These are phyloP conservation scores for Athelia psychrophila DNA, from an alignment of 1,284 basidiomycete genomes.

Conservation along the genomic window DNA sequence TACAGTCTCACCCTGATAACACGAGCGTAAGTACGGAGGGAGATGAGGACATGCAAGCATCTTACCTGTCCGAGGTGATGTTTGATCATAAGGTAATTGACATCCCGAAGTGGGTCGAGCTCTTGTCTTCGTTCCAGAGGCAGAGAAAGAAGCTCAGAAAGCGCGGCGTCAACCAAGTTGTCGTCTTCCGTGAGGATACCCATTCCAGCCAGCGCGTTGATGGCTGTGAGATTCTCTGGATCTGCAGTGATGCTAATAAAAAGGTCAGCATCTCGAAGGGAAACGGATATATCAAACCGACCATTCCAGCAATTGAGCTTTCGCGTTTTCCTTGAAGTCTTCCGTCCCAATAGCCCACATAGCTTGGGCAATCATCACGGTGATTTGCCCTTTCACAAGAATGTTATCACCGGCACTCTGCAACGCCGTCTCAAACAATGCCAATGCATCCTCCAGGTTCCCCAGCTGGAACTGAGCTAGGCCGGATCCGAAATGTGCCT, in stretches of 20 bases:
- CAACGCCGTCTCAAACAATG: slow-evolving; percentile 65
- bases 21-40: not conserved
- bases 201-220: slow-evolving; percentile 84
- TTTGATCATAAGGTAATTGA: slow-evolving; percentile 65
- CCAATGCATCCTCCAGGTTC: slow-evolving; percentile 62
- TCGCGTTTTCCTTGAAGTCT: slow-evolving; percentile 76
- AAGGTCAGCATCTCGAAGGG: slow-evolving; percentile 4
- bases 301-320: slow-evolving; percentile 84
- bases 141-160: slow-evolving; percentile 76
- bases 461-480: slow-evolving; percentile 68
- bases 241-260: slow-evolving; percentile 57
- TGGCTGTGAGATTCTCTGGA: slow-evolving; percentile 73
- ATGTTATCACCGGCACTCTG: slow-evolving; percentile 48
- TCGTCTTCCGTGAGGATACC: slow-evolving; percentile 80
- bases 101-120: slow-evolving; percentile 65
- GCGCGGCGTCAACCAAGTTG: slow-evolving; percentile 81
- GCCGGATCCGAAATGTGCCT: slow-evolving; percentile 71
- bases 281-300: slow-evolving; percentile 31
- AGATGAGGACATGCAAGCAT: not conserved
- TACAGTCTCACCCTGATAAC: slow-evolving; percentile 41
- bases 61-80: slow-evolving; percentile 66
- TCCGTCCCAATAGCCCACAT: slow-evolving; percentile 80
- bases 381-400: slow-evolving; percentile 63
- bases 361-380: slow-evolving; percentile 74
- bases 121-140: slow-evolving; percentile 58